phyloP scores from a whole-genome alignment of 2,329 filamentous ascomycete species.

The Trichophyton schoenleinii region DNA sequence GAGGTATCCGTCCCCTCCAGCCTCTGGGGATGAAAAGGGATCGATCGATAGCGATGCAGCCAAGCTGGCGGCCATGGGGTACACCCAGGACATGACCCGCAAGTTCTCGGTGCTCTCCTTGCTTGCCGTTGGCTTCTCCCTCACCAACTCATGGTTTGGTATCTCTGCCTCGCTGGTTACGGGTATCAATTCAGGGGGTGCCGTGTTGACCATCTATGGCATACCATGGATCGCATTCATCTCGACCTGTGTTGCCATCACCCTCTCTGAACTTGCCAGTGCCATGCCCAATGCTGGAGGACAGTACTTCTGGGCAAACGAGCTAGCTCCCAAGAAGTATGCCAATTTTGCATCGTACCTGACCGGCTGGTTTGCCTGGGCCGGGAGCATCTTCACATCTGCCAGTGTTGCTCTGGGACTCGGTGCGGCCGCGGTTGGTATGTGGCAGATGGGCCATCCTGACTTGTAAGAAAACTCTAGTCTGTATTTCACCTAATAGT shows the following conservation, averaged over 20 bases:
- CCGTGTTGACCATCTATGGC: slow-evolving; percentile 39
- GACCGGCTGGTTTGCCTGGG: slow-evolving; percentile 42
- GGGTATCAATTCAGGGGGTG: slow-evolving; percentile 40
- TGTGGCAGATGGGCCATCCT: slow-evolving; percentile 41
- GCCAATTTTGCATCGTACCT: slow-evolving; percentile 36
- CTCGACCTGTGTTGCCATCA: slow-evolving; percentile 35
- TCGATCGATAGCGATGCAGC: slow-evolving; percentile 27
- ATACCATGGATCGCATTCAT: slow-evolving; percentile 36
- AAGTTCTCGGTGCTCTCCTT: slow-evolving; percentile 40
- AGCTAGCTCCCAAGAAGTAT: slow-evolving; percentile 36
- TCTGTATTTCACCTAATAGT: too few species aligned
- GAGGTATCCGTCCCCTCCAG: not conserved
- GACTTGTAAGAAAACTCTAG: slow-evolving; percentile 34
- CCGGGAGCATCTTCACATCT: slow-evolving; percentile 43
- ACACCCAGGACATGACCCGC: slow-evolving; percentile 36
- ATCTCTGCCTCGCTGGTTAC: slow-evolving; percentile 39
- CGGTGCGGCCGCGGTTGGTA: slow-evolving; percentile 38
- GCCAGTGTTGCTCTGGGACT: slow-evolving; percentile 41
- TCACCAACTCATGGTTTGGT: slow-evolving; percentile 42
- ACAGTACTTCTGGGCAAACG: slow-evolving; percentile 41
- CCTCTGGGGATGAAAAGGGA: not conserved
- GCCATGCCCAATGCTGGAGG: slow-evolving; percentile 41
- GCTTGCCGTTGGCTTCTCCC: slow-evolving; percentile 39
- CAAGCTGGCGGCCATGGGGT: slow-evolving; percentile 38
- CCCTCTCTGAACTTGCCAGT: slow-evolving; percentile 37